Base-by-base conservation (phyloP, 1,284 basidiomycete species). In the Sporisorium scitamineum region DNA sequence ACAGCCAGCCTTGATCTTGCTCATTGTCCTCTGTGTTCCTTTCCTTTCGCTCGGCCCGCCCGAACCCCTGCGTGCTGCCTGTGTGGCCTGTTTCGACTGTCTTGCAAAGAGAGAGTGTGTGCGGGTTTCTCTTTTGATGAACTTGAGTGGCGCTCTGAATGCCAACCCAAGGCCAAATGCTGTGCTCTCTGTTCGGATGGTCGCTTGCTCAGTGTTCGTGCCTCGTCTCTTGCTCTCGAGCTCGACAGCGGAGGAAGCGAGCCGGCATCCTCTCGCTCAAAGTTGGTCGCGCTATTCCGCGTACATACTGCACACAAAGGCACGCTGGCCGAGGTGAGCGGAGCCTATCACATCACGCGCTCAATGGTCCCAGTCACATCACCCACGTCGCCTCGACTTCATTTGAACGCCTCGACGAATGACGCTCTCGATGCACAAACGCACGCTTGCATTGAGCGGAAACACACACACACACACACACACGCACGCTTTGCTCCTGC, bases 271-370 rank as follows among this genome's bases (percentile, higher is more conserved):
- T n/a, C 34, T 9, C 34, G 3, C 18, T 44, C 24, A 59, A 32
- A 31, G 47, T 41, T 42, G 27, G 11, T 32, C 45, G 44, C 65
- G 65, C 65, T 54, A 24, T 54, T 14, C 65, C 65, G 65, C 45
- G 53, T 27, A 51, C 53, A 18, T 3, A 7, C n/a, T n/a, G n/a
- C n/a, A n/a, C n/a, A 16, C 45, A 22, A 37, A 32, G n/a, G 18
- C 52, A 42, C 41, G 13, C 27, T 20, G 22, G 14, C 13, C 26
- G n/a, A 29, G 29, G 34, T 41, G 31, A 10, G 20, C 44, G 24
- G n/a, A 45, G 45, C 66, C 66, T 62, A 69, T 69, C 66, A 69
- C 56, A 58, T 57, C 59, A 54, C 58, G 42, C 41, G 47, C 52
- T 32, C 29, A n/a, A 18, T 14, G n/a, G n/a, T 24, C 32, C 18